Evolutionary conservation across 257 asterid genomes (phyloP).

Genomic region (Gentiana straminea): DNA sequence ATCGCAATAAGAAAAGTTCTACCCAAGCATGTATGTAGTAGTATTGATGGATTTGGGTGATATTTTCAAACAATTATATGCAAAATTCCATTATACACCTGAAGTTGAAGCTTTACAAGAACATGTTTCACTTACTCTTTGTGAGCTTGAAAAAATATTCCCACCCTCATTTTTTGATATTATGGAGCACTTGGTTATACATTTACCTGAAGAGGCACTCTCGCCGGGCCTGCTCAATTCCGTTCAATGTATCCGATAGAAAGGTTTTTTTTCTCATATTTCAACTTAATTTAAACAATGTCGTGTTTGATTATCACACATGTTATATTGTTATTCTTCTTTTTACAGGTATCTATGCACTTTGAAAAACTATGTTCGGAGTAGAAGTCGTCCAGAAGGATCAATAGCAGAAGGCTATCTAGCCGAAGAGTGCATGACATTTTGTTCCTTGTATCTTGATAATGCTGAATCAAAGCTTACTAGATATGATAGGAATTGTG

Average conservation of each 20-base stretch:
- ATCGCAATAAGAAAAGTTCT: background rate
- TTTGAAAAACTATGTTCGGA: background rate
- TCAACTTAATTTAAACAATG: background rate
- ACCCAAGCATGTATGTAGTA: background rate
- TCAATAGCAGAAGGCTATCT: constrained; percentile 8
- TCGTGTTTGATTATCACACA: background rate
- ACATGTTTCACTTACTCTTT: background rate
- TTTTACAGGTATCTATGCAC: background rate
- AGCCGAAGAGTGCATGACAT: constrained; percentile 10
- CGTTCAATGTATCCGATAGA: constrained; percentile 5
- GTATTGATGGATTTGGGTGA: background rate
- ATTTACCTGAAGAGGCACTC: constrained; percentile 6
- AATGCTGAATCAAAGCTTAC: constrained; percentile 7
- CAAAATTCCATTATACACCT: background rate
- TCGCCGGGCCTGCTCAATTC: constrained; percentile 6
- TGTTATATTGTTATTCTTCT: background rate
- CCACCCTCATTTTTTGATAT: constrained; percentile 8
- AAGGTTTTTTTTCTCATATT: background rate
- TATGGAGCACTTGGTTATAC: constrained; percentile 4
- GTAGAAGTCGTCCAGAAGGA: constrained; percentile 5
- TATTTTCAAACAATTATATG: background rate
- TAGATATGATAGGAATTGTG: background rate
- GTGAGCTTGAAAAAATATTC: background rate
- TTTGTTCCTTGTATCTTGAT: constrained; percentile 10
- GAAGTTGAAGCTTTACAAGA: background rate